Conservation (phyloP, 768 basidiomycete genomes). For the Russula sp. region DNA sequence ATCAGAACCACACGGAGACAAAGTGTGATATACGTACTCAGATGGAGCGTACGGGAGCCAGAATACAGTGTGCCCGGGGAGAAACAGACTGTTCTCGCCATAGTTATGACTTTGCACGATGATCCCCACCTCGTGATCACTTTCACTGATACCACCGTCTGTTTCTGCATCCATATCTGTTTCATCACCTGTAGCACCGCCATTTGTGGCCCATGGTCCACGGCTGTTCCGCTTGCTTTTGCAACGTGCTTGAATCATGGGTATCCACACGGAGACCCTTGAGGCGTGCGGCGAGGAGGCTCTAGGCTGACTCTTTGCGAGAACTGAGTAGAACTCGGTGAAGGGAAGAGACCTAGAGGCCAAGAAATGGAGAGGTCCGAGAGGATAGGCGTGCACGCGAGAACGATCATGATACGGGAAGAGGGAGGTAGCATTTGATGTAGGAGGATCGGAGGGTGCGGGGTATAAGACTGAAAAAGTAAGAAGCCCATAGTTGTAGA, state of each 20-base stretch:
- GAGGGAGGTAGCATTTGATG: slow-evolving; percentile 67
- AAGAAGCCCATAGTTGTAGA: slow-evolving; percentile 68
- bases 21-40: slow-evolving; percentile 55
- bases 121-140: slow-evolving; percentile 81
- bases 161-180: slow-evolving; percentile 69
- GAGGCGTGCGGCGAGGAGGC: slow-evolving; percentile 62
- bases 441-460: slow-evolving; percentile 40
- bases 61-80: slow-evolving; percentile 87
- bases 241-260: slow-evolving; percentile 54
- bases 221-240: slow-evolving; percentile 56
- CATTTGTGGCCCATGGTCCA: slow-evolving; percentile 66
- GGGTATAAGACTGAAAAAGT: slow-evolving; percentile 67
- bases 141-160: slow-evolving; percentile 78
- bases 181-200: slow-evolving; percentile 57
- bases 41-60: slow-evolving; percentile 93
- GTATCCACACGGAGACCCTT: slow-evolving; percentile 57
- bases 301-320: slow-evolving; percentile 78
- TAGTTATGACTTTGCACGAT: slow-evolving; percentile 71
- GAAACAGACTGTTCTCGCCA: slow-evolving; percentile 83
- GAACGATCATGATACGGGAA: slow-evolving; percentile 80
- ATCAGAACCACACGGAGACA: slow-evolving; percentile 13
- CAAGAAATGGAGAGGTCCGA: slow-evolving; percentile 75
- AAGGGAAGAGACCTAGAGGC: slow-evolving; percentile 59
- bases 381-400: slow-evolving; percentile 65
- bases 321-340: slow-evolving; percentile 40